Evolutionary conservation across 129 eudicot genomes (phyloP).

Genomic region (Mikania micrantha): DNA sequence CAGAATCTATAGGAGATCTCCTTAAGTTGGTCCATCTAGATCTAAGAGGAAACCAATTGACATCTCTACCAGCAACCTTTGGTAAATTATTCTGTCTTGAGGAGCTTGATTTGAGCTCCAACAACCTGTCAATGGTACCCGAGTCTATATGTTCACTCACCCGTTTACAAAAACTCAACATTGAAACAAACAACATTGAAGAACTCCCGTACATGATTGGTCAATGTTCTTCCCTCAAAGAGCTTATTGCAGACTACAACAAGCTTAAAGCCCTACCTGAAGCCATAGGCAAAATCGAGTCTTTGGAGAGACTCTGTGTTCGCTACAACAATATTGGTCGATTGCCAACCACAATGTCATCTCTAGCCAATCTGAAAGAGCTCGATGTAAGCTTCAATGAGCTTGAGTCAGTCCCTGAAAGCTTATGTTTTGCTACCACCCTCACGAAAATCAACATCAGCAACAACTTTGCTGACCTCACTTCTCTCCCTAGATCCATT

Average conservation of each 20-base stretch:
- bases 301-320: slow-evolving; percentile 57
- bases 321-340: slow-evolving; percentile 67
- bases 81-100: slow-evolving; percentile 51
- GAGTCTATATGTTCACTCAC: slow-evolving; percentile 66
- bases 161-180: slow-evolving; percentile 47
- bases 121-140: slow-evolving; percentile 48
- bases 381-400: slow-evolving; percentile 88
- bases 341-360: slow-evolving; percentile 80
- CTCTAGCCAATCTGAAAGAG: slow-evolving; percentile 54
- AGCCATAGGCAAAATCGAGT: slow-evolving; percentile 62
- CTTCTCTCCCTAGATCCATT: slow-evolving; percentile 75
- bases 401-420: slow-evolving; percentile 74
- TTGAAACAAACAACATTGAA: slow-evolving; percentile 76
- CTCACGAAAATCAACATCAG: slow-evolving; percentile 70
- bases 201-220: slow-evolving; percentile 79
- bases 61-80: slow-evolving; percentile 48
- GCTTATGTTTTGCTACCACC: slow-evolving; percentile 81
- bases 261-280: slow-evolving; percentile 88
- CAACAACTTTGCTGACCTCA: slow-evolving; percentile 84
- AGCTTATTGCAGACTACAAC: slow-evolving; percentile 82
- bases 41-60: slow-evolving; percentile 65
- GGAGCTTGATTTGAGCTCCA: slow-evolving; percentile 87
- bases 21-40: slow-evolving; percentile 51
- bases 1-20: slow-evolving; percentile 71
- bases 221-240: slow-evolving; percentile 60